Conservation (phyloP, 2,329 filamentous ascomycete species). For the Malbranchea zuffiana region DNA sequence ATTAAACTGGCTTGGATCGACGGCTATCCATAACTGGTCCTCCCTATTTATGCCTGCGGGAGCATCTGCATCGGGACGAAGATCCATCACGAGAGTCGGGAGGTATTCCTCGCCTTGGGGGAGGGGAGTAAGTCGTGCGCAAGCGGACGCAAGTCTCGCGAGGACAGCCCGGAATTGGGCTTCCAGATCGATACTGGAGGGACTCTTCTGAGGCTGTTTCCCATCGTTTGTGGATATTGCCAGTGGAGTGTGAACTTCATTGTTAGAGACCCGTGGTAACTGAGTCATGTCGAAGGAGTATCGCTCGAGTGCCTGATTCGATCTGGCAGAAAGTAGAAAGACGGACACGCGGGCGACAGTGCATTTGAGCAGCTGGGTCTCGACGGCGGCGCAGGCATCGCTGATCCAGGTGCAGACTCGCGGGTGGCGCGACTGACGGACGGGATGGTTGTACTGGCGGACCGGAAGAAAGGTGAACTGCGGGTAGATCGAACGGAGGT, state of each 20-base stretch:
- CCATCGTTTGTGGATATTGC: constrained; percentile 22
- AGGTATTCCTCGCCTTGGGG: constrained; percentile 39
- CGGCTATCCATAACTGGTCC: constrained; percentile 52
- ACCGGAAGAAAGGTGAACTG: constrained; percentile 63
- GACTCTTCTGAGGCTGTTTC: background rate
- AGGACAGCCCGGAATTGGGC: constrained; percentile 41
- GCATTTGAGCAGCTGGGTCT: constrained; percentile 55
- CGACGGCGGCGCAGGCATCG: constrained; percentile 64
- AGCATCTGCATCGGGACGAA: constrained; percentile 37
- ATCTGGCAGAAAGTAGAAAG: constrained; percentile 44
- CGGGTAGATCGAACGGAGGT: constrained; percentile 71
- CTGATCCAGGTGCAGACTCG: constrained; percentile 75
- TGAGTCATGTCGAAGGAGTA: constrained; percentile 50
- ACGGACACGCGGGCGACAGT: constrained; percentile 46
- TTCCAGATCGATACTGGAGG: constrained; percentile 32
- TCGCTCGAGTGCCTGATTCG: constrained; percentile 46
- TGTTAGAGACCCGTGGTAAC: constrained; percentile 41
- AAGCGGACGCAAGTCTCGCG: constrained; percentile 34
- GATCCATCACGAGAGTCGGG: constrained; percentile 41
- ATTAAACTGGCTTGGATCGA: constrained; percentile 39
- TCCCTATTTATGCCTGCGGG: constrained; percentile 37
- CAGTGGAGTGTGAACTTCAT: constrained; percentile 43
- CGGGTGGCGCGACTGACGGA: constrained; percentile 77
- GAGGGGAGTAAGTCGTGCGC: constrained; percentile 33
- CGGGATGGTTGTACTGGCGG: constrained; percentile 71